These are phyloP conservation scores for Hibiscus syriacus DNA, from an alignment of 345 rosid species.

Conservation along the genomic window DNA sequence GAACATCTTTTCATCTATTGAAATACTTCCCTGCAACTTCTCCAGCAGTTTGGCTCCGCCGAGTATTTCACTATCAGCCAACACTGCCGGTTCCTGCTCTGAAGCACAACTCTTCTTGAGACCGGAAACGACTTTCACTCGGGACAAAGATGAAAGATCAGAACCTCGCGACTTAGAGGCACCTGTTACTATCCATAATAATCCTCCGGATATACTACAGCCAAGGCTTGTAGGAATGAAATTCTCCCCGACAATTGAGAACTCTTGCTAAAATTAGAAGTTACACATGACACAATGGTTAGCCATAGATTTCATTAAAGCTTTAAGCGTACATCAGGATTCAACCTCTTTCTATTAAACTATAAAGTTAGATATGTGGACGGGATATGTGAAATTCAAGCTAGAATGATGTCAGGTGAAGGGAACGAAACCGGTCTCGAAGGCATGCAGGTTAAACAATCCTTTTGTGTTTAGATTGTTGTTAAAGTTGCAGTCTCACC, in stretches of 20 bases:
- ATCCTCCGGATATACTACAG: constrained; percentile 32
- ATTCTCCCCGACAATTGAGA: constrained; percentile 41
- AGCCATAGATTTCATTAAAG: too few relatives aligned
- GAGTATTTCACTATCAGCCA: constrained; percentile 49
- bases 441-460: background rate
- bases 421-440: background rate
- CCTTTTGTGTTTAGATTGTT: background rate
- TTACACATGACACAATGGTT: background rate
- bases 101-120: too few relatives aligned
- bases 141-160: constrained; percentile 37
- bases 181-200: constrained; percentile 73
- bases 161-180: constrained; percentile 53
- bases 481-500: constrained; percentile 30
- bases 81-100: constrained; percentile 20
- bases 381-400: too few relatives aligned
- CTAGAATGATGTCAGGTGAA: background rate
- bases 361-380: too few relatives aligned
- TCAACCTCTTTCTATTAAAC: too few relatives aligned
- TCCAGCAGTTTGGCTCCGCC: constrained; percentile 54
- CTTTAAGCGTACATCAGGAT: too few relatives aligned
- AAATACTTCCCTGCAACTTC: constrained; percentile 56
- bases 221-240: constrained; percentile 70
- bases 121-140: constrained; percentile 43
- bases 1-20: constrained; percentile 50
- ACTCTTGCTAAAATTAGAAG: constrained; percentile 31